These are phyloP conservation scores for Gossypium bickii DNA, from an alignment of 345 rosid genomes.

Conservation along the genomic window DNA sequence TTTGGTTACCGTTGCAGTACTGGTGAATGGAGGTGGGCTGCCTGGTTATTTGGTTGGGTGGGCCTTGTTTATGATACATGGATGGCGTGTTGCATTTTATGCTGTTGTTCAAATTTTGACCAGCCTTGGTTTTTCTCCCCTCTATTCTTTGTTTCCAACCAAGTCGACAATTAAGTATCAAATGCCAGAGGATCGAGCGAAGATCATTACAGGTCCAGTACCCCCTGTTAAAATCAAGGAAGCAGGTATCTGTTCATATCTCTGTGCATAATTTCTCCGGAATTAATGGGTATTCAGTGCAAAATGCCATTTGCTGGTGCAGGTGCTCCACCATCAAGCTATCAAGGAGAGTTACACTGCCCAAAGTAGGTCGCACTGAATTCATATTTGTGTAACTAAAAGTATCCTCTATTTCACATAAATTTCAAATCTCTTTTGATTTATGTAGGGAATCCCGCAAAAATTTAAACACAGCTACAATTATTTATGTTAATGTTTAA, in stretches of 20 bases:
- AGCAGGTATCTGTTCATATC: slow-evolving; percentile 35
- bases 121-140: not conserved
- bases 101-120: slow-evolving; percentile 16
- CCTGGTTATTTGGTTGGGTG: no score
- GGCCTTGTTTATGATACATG: not conserved
- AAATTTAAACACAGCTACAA: not conserved
- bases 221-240: slow-evolving; percentile 26
- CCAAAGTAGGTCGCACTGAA: slow-evolving; percentile 35
- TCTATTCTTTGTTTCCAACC: slow-evolving; percentile 14
- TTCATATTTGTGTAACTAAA: not conserved
- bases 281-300: slow-evolving; percentile 3
- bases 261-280: slow-evolving; percentile 14
- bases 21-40: no score
- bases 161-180: slow-evolving; percentile 20
- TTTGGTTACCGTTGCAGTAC: no score
- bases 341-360: slow-evolving; percentile 32
- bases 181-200: slow-evolving; percentile 14
- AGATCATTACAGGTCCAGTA: not conserved
- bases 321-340: slow-evolving; percentile 35
- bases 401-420: not conserved
- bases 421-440: not conserved
- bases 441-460: not conserved
- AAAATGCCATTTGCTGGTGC: slow-evolving; percentile 24
- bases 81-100: slow-evolving; percentile 7
- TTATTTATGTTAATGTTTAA: not conserved